Conservation (phyloP, 805 yeast genomes). For the Yarrowia sp. region DNA sequence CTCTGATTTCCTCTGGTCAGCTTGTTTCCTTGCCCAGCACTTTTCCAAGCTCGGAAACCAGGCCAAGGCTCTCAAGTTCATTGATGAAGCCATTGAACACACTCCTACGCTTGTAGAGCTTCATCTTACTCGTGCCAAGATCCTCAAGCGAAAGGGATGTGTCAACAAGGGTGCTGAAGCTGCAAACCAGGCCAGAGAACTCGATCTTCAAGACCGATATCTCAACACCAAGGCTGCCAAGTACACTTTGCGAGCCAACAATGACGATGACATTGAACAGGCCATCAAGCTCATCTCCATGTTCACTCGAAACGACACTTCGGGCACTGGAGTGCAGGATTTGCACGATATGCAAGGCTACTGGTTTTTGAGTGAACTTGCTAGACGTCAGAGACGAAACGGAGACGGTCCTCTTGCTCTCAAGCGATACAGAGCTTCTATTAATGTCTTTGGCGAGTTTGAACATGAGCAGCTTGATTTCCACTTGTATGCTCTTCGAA, state of each 20-base stretch:
- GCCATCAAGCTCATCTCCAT: constrained; percentile 72
- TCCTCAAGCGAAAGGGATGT: constrained; percentile 70
- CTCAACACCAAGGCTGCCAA: constrained; percentile 85
- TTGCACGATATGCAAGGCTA: constrained; percentile 85
- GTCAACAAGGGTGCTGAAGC: constrained; percentile 58
- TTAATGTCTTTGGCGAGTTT: constrained; percentile 66
- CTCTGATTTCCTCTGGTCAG: constrained; percentile 55
- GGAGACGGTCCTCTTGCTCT: constrained; percentile 69
- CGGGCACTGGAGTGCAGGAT: constrained; percentile 81
- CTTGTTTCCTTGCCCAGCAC: constrained; percentile 77
- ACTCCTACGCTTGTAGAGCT: constrained; percentile 86
- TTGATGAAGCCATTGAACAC: constrained; percentile 63
- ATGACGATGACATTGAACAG: constrained; percentile 55
- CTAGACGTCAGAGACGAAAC: constrained; percentile 71
- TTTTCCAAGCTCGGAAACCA: constrained; percentile 56
- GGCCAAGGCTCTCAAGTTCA: constrained; percentile 51
- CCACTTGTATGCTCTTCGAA: constrained; percentile 87
- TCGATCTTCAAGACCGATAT: constrained; percentile 88
- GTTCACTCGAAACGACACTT: constrained; percentile 82
- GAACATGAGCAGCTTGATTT: constrained; percentile 87
- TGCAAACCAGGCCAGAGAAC: constrained; percentile 66
- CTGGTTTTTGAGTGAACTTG: constrained; percentile 84
- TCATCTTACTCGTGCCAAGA: constrained; percentile 74
- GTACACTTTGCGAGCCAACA: constrained; percentile 66
- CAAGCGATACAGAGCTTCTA: constrained; percentile 69